Evolutionary conservation across 768 basidiomycete species (phyloP).

Genomic region (Leccinellum luteum): DNA sequence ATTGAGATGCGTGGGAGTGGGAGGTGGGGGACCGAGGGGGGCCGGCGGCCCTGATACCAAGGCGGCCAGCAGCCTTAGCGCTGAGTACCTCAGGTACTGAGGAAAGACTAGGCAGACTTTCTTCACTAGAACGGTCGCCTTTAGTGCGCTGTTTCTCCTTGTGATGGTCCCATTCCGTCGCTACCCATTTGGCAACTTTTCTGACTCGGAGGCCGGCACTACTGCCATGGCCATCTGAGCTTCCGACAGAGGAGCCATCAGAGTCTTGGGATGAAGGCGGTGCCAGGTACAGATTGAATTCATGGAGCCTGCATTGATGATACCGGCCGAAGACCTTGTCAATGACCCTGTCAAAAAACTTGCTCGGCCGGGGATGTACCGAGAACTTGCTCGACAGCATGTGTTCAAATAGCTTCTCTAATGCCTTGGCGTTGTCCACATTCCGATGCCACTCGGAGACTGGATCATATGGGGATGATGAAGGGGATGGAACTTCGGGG

Average conservation of each 20-base stretch:
- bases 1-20: conserved; percentile 43
- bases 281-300: conserved; percentile 57
- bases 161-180: conserved; percentile 34
- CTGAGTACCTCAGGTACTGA: conserved; percentile 30
- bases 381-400: conserved; percentile 56
- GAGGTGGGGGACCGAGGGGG: conserved; percentile 18
- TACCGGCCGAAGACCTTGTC: conserved; percentile 50
- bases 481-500: conserved; percentile 5
- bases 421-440: conserved; percentile 37
- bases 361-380: conserved; percentile 51
- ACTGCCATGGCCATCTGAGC: conserved; percentile 25
- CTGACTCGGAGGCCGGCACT: conserved; percentile 14
- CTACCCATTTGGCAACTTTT: conserved; percentile 37
- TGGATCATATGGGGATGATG: conserved; percentile 20
- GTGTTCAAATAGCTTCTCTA: conserved; percentile 57
- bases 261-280: conserved; percentile 34
- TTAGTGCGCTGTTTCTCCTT: conserved; percentile 23
- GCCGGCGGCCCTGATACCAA: conserved; percentile 31
- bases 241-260: conserved; percentile 21
- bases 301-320: conserved; percentile 41
- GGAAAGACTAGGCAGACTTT: conserved; percentile 19
- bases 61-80: conserved; percentile 37
- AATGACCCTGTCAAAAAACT: conserved; percentile 46
- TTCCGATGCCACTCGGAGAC: conserved; percentile 41
- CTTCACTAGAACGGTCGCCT: conserved; percentile 28